Conservation (phyloP, 495 filamentous ascomycete genomes). For the Cladorrhinum samala region DNA sequence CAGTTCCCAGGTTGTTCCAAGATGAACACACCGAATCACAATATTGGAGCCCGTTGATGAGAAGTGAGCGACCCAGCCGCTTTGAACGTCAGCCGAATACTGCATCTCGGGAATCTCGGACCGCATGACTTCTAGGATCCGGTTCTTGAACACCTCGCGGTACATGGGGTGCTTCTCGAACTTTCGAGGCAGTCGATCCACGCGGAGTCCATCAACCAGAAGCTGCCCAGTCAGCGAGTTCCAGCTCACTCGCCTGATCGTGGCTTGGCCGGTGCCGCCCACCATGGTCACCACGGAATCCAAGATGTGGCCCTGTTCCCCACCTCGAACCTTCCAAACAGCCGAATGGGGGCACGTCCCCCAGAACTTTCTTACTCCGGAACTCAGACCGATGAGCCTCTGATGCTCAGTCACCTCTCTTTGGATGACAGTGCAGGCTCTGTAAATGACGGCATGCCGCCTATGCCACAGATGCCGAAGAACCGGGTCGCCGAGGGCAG, state of each 20-base stretch:
- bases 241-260: conserved; percentile 28
- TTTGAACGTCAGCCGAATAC: conserved; percentile 30
- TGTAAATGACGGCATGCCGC: conserved; percentile 12
- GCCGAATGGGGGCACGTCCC: conserved; percentile 2
- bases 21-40: conserved; percentile 10
- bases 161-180: conserved; percentile 38
- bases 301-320: conserved; percentile 2
- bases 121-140: conserved; percentile 41
- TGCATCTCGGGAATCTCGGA: conserved; percentile 40
- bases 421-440: not conserved
- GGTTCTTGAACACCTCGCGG: conserved; percentile 30
- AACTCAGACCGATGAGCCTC: conserved; percentile 7
- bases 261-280: too few species aligned
- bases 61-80: conserved; percentile 21
- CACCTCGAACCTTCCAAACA: not conserved
- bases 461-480: conserved; percentile 3
- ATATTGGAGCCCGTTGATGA: conserved; percentile 4
- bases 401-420: not conserved
- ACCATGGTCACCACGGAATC: not conserved
- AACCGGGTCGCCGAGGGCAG: conserved; percentile 3
- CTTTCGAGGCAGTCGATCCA: conserved; percentile 42
- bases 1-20: conserved; percentile 32
- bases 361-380: conserved; percentile 15
- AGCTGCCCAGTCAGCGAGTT: conserved; percentile 52
- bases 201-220: conserved; percentile 49